Percentiles rank a stretch among this genome's conserved stretches.
Conservation (phyloP, 371 early-diverging fungal genomes). For the Dinochytrium kinnereticum region DNA sequence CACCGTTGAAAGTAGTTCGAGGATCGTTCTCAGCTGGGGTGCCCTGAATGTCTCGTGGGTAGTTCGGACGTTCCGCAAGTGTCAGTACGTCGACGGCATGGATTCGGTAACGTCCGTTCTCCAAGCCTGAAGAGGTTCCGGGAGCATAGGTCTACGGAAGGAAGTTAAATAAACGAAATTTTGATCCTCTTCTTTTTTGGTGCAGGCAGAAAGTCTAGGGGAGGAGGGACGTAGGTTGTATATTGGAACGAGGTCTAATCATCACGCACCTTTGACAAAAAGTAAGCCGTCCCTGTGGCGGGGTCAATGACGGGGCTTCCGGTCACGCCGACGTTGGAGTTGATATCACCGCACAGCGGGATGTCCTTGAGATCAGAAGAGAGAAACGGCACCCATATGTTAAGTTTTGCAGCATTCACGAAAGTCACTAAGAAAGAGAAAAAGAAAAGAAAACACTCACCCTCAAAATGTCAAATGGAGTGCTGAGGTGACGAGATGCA, state of each 20-base stretch:
- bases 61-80: not conserved
- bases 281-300: constrained; percentile 20
- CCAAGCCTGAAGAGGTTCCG: not conserved
- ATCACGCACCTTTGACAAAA: constrained; percentile 18
- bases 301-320: constrained; percentile 27
- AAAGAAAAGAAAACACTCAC: not conserved
- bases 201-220: no score
- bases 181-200: no score
- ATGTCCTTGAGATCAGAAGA: not conserved
- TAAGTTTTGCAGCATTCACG: no score
- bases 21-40: constrained; percentile 16
- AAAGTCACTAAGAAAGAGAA: no score
- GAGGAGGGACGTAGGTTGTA: no score
- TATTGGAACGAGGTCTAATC: no score
- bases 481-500: not conserved
- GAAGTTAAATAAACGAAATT: not conserved
- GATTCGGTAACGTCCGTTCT: not conserved
- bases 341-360: constrained; percentile 4
- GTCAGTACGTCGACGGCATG: constrained; percentile 15
- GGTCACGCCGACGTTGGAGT: constrained; percentile 18
- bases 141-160: not conserved
- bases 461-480: not conserved
- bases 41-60: not conserved
- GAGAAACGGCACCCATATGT: not conserved
- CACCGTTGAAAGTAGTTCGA: constrained; percentile 1